Evolutionary conservation across 495 filamentous ascomycete genomes (phyloP), one percentile per base, ranked within the genome.

Genomic region (Penicillium angulare): DNA sequence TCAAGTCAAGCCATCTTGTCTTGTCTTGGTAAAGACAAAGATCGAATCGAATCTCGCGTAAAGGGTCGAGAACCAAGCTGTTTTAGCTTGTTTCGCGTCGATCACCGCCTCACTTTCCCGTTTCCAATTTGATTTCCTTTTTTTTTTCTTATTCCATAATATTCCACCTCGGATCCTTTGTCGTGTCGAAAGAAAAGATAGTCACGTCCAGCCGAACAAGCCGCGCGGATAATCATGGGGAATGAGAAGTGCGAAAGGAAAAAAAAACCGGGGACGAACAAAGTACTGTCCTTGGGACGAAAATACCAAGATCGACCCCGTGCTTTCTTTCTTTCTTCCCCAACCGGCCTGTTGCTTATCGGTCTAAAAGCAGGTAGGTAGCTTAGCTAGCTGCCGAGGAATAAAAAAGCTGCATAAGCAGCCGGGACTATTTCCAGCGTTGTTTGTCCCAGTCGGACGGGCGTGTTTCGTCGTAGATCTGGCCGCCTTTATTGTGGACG

Each of bases 371-470:
- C n/a, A n/a, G n/a, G n/a, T n/a, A n/a, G n/a, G n/a, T n/a, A n/a
- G n/a, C 3, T 36, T 23, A 16, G 18, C 24, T 43, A 47, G 44
- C 44, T 52, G 50, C 50, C 41, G 43, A 10, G 17, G 38, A 21
- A 41, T 15, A 23, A 24, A 17, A 23, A 36, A 8, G 24, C 26
- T 39, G 42, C 21, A 32, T 42, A 1, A 15, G 34, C 21, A 17
- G 17, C 27, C 27, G 43, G 16, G 42, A 58, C 56, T 72, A 77
- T 59, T 77, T 75, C 74, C 74, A 77, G 42, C 74, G 74, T 54
- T 74, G 72, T 54, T 74, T 74, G 59, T 77, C 74, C 74, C 72
- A 75, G 50, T 72, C 71, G 2, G 72, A 70, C 10, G 74, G 71
- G 54, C 74, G 63, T 15, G 71, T 77, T 49, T 77, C 72, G 50